Base-by-base conservation (phyloP, 192 early-diverging fungal genomes). In the Jimgerdemannia lactiflua region DNA sequence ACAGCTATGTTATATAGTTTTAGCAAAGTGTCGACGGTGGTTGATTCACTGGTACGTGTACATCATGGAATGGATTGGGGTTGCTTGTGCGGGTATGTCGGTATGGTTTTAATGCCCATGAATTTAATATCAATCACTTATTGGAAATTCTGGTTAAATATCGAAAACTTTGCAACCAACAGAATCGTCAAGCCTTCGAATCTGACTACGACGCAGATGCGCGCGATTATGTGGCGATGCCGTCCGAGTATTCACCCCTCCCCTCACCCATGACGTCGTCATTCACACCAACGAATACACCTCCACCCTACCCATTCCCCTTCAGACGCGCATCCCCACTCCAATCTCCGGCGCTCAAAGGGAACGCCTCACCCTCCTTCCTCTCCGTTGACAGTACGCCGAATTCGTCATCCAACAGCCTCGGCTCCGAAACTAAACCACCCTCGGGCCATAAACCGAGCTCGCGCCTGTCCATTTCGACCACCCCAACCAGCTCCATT, bases 1-100 rank as follows among this genome's bases (percentile, higher is more conserved):
- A 87, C 88, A 0, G 86, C 87, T 70, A 72, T 91, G 18, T 80
- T 88, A 9, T 91, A 87, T 73, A 80, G 84, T 2, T 89, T 91
- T 79, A 79, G 89, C 4, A 87, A 88, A 19, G 89, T 91, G 11
- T 85, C 87, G 20, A 81, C 90, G 44, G 67, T 91, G 4, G 88
- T 89, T 43, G 90, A 91, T 65, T 80, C 86, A 20, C 75, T 91
- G 82, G 89, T 90, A 80, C 77, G 79, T 70, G 29, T 59, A 42
- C 14, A 4, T 39, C 17, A 66, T 71, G 41, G 71, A 11, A 42
- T 54, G 71, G 39, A 71, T 17, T 59, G 29, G 43, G 20, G 8
- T 14, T 43, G 44, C n/a, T 39, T 70, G 42, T 4, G 59, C 54
- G 29, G 42, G 17, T 14, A 17, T 18, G 29, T 9, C 20, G 43